Evolutionary conservation across 1,139 yeast species (phyloP), one percentile per base, ranked within the genome.

Genomic region (Saccharomyces hybrid): DNA sequence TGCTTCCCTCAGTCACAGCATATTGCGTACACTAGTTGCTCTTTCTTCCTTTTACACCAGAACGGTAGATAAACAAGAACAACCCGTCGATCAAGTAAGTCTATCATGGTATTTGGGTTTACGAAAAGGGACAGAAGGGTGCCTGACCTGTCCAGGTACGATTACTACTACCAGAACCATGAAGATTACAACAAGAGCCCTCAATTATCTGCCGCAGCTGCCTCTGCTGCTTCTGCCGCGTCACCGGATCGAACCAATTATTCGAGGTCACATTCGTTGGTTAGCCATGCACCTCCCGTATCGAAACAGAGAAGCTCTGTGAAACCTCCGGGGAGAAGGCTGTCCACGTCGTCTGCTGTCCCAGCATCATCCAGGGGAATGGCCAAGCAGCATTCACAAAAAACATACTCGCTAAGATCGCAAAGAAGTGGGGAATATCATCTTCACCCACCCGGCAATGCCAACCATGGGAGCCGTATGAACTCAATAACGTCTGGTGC

Each of bases 71-170:
- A 32, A 20, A 48, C 27, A 48, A 27, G 2, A 6, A 49, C 27
- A 49, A 1, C n/a, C 27, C 23, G 32, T 46, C 16, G 14, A 42
- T 8, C 25, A 11, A 16, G 14, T 27, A 42, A 13, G 44, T 26
- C 3, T n/a, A 42, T 1, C 42, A 65, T 65, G 68, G 67, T 63
- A 2, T 62, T 65, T 50, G 67, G 68, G 4, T 49, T 63, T 31
- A 46, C 56, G 6, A 62, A 53, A 52, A 63, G 61, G 54, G 68
- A 64, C 49, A 59, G 61, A 42, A 59, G 61, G 56, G 67, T 65
- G 20, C 72, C 72, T 4, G 72, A 68, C 52, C 55, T 68, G 31
- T 67, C 71, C n/a, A 61, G 72, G 51, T 68, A 68, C 50, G 70
- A 67, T 49, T 67, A 68, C 52, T 61, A 65, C 47, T 68, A 68